Evolutionary conservation across 805 yeast species (phyloP).

Genomic region (Priceomyces carsonii): DNA sequence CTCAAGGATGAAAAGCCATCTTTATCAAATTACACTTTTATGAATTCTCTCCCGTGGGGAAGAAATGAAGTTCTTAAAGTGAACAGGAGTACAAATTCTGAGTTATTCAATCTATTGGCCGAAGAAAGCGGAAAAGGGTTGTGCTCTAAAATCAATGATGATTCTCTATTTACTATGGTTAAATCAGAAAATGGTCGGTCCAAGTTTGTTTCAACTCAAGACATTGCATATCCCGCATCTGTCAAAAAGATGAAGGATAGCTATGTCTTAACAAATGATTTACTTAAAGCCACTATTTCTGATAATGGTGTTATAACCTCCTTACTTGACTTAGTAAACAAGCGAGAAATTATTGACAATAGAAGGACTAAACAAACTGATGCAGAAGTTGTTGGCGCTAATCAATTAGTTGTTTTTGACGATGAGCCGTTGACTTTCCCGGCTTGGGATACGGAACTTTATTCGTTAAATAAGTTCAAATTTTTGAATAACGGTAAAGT

Average conservation of each 20-base stretch:
- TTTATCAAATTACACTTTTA: slow-evolving; percentile 12
- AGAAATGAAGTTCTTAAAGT: slow-evolving; percentile 48
- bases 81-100: slow-evolving; percentile 17
- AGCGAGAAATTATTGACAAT: slow-evolving; percentile 66
- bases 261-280: slow-evolving; percentile 59
- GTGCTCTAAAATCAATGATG: slow-evolving; percentile 9
- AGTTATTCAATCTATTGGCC: slow-evolving; percentile 14
- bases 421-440: slow-evolving; percentile 91
- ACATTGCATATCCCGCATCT: slow-evolving; percentile 49
- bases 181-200: slow-evolving; percentile 18
- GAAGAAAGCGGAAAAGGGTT: slow-evolving; percentile 4
- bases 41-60: slow-evolving; percentile 70
- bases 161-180: slow-evolving; percentile 21
- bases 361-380: slow-evolving; percentile 50
- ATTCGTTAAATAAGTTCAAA: slow-evolving; percentile 70
- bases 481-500: slow-evolving; percentile 45
- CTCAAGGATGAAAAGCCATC: slow-evolving; percentile 23
- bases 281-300: slow-evolving; percentile 55
- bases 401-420: slow-evolving; percentile 78
- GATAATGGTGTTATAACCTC: slow-evolving; percentile 59
- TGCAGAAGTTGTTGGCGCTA: slow-evolving; percentile 54
- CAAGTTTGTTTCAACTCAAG: slow-evolving; percentile 14
- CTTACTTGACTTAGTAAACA: slow-evolving; percentile 56
- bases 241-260: slow-evolving; percentile 39
- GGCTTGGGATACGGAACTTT: slow-evolving; percentile 98